Evolutionary conservation across 164 flowering plant species (phyloP).

Genomic region (Aristolochia fimbriata): DNA sequence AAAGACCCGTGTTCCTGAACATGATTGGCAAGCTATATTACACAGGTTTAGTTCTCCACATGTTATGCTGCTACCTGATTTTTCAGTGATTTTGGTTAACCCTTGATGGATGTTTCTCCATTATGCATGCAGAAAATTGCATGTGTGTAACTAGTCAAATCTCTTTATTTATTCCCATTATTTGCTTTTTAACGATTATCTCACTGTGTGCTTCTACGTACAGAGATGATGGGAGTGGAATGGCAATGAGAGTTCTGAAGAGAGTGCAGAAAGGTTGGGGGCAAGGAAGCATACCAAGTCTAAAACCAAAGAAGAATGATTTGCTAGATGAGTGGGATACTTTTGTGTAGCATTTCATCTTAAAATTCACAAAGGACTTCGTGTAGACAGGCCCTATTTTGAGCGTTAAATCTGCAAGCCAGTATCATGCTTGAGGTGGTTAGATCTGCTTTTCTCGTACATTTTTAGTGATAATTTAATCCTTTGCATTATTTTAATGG

Average conservation of each 20-base stretch:
- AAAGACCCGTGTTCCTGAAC: conserved; percentile 18
- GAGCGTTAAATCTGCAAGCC: too few species aligned
- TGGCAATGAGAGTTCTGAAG: conserved; percentile 55
- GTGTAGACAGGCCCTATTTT: too few species aligned
- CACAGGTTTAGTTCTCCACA: conserved; percentile 46
- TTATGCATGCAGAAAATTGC: background rate
- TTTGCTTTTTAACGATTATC: background rate
- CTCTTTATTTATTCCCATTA: background rate
- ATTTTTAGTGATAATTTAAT: too few species aligned
- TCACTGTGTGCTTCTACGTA: background rate
- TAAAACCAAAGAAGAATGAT: conserved; percentile 34
- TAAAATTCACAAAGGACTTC: too few species aligned
- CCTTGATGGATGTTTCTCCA: background rate
- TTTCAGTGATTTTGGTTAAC: background rate
- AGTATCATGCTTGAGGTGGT: too few species aligned
- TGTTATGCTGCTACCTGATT: background rate
- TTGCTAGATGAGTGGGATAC: conserved; percentile 33
- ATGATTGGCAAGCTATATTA: conserved; percentile 51
- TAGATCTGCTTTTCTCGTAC: too few species aligned
- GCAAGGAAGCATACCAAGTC: conserved; percentile 44
- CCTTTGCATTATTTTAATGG: too few species aligned
- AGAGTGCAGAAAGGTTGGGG: conserved; percentile 85
- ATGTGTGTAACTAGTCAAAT: background rate
- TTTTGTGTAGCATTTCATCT: too few species aligned
- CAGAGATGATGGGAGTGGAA: conserved; percentile 87